Base-by-base conservation (phyloP, 306 rosid species). In the Argentina anserina region DNA sequence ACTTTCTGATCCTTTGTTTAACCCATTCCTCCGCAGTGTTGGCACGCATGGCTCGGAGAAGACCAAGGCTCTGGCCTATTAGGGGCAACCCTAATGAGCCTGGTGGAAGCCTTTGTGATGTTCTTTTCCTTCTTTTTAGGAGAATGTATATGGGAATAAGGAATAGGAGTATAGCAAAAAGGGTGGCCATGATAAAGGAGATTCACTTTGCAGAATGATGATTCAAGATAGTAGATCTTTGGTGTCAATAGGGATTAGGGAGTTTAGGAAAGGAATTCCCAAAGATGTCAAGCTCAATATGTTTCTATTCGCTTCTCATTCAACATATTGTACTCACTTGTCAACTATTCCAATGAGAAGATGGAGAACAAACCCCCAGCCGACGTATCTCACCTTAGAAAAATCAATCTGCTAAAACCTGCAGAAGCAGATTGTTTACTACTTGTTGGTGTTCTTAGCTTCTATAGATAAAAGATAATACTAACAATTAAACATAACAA, bases 71-170 rank as follows among this genome's bases (percentile, higher is more conserved):
- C 71, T 91, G 90, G 31, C 96, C 96, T 29, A 91, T 76, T 1
- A 89, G 26, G 40, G 93, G 96, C 34, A 84, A 63, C 66, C 97
- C 96, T 0, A 91, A 86, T 9, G 90, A 89, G 52, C 91, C 97
- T 9, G 97, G 96, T 53, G 97, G 93, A 8, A 84, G 71, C 49
- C 78, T 81, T 73, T 80, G 50, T 55, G 80, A 72, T 68, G 80
- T 18, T 80, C 50, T 87, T 67, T 69, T 74, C 71, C 79, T 73
- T 58, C 75, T 85, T 20, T 25, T 33, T 1, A 87, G 67, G 26
- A 87, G 75, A 40, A 86, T 67, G 69, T 77, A 73, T 59, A 87
- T 33, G 65, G 88, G 81, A 59, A 81, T 82, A 66, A 89, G 69
- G 25, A 84, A 76, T 25, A 85, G 82, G 46, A 81, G 64, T 45